Conservation (phyloP, 805 yeast genomes). For the Yarrowia porcina region DNA sequence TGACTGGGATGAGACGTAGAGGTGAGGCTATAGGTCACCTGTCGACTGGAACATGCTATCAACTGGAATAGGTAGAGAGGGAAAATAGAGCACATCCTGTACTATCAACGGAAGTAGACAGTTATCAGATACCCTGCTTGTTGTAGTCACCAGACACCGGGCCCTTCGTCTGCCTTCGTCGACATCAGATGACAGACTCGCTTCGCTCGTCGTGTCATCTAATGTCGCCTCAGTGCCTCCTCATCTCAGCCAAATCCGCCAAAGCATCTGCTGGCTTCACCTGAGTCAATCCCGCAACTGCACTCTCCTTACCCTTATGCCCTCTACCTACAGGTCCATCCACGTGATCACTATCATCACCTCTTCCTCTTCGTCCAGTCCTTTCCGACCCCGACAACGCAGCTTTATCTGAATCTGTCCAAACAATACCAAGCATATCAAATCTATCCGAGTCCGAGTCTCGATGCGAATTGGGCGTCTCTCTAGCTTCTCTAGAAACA, state of each 20-base stretch:
- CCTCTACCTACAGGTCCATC: neutral
- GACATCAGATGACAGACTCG: neutral
- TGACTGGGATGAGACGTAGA: too few species aligned
- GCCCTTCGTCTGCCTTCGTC: too few species aligned
- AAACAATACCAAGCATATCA: slow-evolving; percentile 10
- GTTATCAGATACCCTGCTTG: too few species aligned
- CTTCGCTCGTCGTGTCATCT: neutral
- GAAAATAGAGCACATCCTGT: too few species aligned
- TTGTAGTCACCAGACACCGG: too few species aligned
- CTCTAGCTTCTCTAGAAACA: neutral
- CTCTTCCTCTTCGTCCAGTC: slow-evolving; percentile 5
- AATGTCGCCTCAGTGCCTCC: neutral
- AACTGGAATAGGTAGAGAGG: too few species aligned
- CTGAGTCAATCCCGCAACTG: neutral
- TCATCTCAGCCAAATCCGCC: slow-evolving; percentile 3
- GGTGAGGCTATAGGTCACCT: too few species aligned
- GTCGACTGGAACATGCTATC: too few species aligned
- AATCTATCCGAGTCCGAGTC: slow-evolving; percentile 14
- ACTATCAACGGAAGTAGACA: too few species aligned
- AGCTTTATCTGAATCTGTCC: slow-evolving; percentile 13
- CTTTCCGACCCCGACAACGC: neutral
- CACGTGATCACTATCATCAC: neutral
- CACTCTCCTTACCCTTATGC: slow-evolving; percentile 9
- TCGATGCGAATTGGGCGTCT: slow-evolving; percentile 2
- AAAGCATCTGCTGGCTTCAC: slow-evolving; percentile 1